Evolutionary conservation across 768 basidiomycete genomes (phyloP).

Genomic region (Podaxis rugospora): DNA sequence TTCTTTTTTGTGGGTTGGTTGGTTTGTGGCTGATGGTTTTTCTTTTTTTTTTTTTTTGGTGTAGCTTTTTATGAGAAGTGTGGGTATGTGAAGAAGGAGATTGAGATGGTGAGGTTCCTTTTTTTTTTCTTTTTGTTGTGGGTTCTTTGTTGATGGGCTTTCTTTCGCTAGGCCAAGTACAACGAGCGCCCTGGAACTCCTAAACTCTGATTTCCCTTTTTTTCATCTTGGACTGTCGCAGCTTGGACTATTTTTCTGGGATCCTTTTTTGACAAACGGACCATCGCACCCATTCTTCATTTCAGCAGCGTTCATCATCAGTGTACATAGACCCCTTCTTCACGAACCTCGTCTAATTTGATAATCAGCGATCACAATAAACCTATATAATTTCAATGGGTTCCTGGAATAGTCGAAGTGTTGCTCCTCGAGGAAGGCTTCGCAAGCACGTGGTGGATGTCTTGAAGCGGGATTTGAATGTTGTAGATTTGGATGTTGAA

Average conservation of each 20-base stretch:
- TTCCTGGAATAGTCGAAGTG: background rate
- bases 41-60: conserved; percentile 8
- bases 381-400: background rate
- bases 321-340: conserved; percentile 3
- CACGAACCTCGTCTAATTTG: background rate
- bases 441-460: background rate
- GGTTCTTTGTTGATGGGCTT: conserved; percentile 14
- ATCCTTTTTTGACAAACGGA: background rate
- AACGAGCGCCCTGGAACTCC: conserved; percentile 3
- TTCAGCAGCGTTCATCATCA: background rate
- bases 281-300: background rate
- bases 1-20: background rate
- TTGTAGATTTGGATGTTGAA: no score
- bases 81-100: conserved; percentile 86
- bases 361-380: background rate
- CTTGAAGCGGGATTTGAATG: background rate
- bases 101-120: conserved; percentile 74
- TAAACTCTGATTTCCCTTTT: conserved; percentile 3
- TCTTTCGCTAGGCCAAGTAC: conserved; percentile 4
- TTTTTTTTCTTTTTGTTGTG: conserved; percentile 29
- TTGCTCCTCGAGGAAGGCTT: background rate
- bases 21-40: conserved; percentile 3
- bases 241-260: background rate
- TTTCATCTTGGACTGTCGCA: background rate
- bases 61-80: conserved; percentile 97